These are phyloP conservation scores for Picochlorum costavermella DNA, from an alignment of 139 green algal genomes.

Conservation along the genomic window DNA sequence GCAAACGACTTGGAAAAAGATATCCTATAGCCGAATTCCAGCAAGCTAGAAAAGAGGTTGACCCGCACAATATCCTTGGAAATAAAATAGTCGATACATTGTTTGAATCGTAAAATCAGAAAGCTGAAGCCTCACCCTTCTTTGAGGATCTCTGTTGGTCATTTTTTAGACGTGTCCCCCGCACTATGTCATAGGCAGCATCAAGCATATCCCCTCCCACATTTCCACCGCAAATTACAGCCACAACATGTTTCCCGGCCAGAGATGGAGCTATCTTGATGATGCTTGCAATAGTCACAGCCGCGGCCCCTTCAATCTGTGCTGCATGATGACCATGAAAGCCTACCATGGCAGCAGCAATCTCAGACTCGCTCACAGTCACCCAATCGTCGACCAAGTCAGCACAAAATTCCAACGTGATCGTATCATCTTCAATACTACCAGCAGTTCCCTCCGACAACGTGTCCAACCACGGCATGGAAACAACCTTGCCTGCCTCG, in stretches of 20 bases:
- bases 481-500: slow-evolving; percentile 27
- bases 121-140: no score
- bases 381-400: slow-evolving; percentile 51
- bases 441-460: slow-evolving; percentile 37
- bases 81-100: slow-evolving; percentile 67
- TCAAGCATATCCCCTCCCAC: slow-evolving; percentile 20
- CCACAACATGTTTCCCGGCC: slow-evolving; percentile 25
- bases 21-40: slow-evolving; percentile 53
- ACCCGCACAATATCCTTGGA: slow-evolving; percentile 78
- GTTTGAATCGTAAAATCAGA: slow-evolving; percentile 25
- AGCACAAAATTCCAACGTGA: slow-evolving; percentile 42
- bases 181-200: slow-evolving; percentile 4
- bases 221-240: slow-evolving; percentile 55
- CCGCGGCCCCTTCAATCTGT: slow-evolving; percentile 48
- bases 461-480: slow-evolving; percentile 17
- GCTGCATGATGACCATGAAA: slow-evolving; percentile 32
- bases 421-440: slow-evolving; percentile 37
- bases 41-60: slow-evolving; percentile 45
- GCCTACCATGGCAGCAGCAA: slow-evolving; percentile 42
- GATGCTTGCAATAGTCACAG: slow-evolving; percentile 39
- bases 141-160: background rate
- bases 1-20: slow-evolving; percentile 25
- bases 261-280: slow-evolving; percentile 16
- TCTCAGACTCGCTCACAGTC: slow-evolving; percentile 43
- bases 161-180: background rate